Evolutionary conservation across 1,284 basidiomycete genomes (phyloP).

Genomic region (Porphyrellus sp.): DNA sequence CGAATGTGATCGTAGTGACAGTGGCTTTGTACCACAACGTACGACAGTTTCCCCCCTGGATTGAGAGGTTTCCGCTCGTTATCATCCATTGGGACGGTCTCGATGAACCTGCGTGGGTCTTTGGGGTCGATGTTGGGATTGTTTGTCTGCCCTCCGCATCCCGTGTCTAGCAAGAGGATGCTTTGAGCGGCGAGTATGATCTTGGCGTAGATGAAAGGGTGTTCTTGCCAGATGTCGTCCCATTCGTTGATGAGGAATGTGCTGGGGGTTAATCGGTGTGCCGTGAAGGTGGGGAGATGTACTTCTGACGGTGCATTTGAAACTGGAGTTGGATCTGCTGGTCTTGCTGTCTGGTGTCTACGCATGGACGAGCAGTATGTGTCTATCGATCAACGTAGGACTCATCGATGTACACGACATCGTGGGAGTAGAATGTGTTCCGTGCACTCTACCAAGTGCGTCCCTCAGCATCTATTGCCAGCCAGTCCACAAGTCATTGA

Average conservation of each 20-base stretch:
- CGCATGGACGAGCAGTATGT: background rate
- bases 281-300: constrained; percentile 40
- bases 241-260: constrained; percentile 53
- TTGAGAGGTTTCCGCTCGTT: constrained; percentile 47
- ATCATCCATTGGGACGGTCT: constrained; percentile 42
- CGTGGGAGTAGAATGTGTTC: too few relatives aligned
- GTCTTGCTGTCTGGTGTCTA: background rate
- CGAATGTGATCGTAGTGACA: constrained; percentile 59
- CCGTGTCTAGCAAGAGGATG: constrained; percentile 52
- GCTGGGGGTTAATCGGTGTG: constrained; percentile 41
- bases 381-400: background rate
- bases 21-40: constrained; percentile 50
- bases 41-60: constrained; percentile 38
- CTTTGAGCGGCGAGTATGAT: constrained; percentile 39
- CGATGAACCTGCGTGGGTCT: constrained; percentile 48
- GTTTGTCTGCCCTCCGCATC: constrained; percentile 47
- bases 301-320: background rate
- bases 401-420: background rate
- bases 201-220: constrained; percentile 54
- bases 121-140: constrained; percentile 41
- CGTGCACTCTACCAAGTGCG: too few relatives aligned
- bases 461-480: background rate
- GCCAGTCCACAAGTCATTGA: background rate
- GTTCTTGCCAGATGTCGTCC: constrained; percentile 50
- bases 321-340: background rate